phyloP scores from a whole-genome alignment of 352 stramenopile genomes.

The Globisporangium recalcitrans region DNA sequence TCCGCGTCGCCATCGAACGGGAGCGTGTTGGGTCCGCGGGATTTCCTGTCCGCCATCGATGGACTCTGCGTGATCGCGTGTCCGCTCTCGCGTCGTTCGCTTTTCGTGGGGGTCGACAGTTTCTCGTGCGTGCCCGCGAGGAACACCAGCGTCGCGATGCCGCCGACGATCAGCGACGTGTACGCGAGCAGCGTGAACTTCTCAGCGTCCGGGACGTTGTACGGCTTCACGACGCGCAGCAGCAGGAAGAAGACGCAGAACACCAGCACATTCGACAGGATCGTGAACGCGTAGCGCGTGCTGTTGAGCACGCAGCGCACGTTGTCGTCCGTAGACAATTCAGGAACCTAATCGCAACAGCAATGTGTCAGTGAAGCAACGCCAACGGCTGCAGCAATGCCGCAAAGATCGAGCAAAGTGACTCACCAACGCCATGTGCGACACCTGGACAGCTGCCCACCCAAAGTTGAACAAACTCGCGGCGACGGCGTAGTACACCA shows the following conservation, averaged over 20 bases:
- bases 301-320: constrained; percentile 78
- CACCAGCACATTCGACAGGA: constrained; percentile 83
- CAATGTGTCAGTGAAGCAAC: background rate
- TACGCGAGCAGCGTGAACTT: constrained; percentile 81
- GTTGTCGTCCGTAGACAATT: constrained; percentile 73
- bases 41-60: constrained; percentile 44
- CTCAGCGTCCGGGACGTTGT: constrained; percentile 53
- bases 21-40: constrained; percentile 36
- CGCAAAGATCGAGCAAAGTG: too few species aligned
- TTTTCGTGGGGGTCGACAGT: constrained; percentile 21
- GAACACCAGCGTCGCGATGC: constrained; percentile 58
- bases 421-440: constrained; percentile 79
- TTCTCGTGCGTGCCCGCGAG: constrained; percentile 65
- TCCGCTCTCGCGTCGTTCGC: constrained; percentile 21
- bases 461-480: constrained; percentile 83
- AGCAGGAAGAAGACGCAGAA: constrained; percentile 78
- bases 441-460: constrained; percentile 80
- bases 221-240: constrained; percentile 47
- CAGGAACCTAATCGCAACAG: constrained; percentile 37
- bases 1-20: constrained; percentile 53
- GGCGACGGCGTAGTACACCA: constrained; percentile 73
- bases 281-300: constrained; percentile 81
- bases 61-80: constrained; percentile 37
- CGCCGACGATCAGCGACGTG: constrained; percentile 61
- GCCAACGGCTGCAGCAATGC: too few species aligned